Conservation (phyloP, 2,329 filamentous ascomycete species). For the Cryphonectria naterciae region DNA sequence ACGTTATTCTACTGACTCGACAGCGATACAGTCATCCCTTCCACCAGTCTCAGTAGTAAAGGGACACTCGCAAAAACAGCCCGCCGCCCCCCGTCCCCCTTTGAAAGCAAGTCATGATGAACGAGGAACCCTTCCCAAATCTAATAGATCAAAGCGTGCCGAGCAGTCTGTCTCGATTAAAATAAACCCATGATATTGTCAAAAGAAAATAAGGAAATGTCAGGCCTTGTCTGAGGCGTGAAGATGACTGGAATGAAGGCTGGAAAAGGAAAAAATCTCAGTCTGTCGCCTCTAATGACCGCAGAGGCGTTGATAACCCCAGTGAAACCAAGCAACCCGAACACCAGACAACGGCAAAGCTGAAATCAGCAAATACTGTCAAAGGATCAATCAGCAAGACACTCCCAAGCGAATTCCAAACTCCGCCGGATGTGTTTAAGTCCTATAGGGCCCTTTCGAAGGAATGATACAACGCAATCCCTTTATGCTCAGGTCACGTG, state of each 20-base stretch:
- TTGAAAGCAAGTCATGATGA: not conserved
- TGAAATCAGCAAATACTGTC: constrained; percentile 22
- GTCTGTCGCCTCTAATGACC: constrained; percentile 7
- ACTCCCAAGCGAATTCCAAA: constrained; percentile 13
- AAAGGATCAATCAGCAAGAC: constrained; percentile 26
- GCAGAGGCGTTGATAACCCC: constrained; percentile 1
- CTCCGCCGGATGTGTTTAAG: constrained; percentile 23
- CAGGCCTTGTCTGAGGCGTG: constrained; percentile 13
- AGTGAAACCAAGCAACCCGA: not conserved
- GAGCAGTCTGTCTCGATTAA: constrained; percentile 12
- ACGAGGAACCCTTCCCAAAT: constrained; percentile 2
- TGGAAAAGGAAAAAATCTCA: not conserved
- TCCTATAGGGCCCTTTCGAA: constrained; percentile 12
- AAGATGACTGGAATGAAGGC: constrained; percentile 5
- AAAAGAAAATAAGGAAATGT: not conserved
- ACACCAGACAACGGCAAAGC: constrained; percentile 19
- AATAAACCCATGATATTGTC: constrained; percentile 18
- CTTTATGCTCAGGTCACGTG: constrained; percentile 24
- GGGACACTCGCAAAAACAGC: not conserved
- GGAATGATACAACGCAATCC: constrained; percentile 23
- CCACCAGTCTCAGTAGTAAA: constrained; percentile 4
- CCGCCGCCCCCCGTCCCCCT: not conserved
- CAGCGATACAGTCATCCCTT: not conserved
- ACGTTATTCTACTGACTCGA: constrained; percentile 13
- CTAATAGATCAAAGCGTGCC: not conserved